phyloP scores from a whole-genome alignment of 768 basidiomycete genomes.

The Candolleomyces eurysporus region DNA sequence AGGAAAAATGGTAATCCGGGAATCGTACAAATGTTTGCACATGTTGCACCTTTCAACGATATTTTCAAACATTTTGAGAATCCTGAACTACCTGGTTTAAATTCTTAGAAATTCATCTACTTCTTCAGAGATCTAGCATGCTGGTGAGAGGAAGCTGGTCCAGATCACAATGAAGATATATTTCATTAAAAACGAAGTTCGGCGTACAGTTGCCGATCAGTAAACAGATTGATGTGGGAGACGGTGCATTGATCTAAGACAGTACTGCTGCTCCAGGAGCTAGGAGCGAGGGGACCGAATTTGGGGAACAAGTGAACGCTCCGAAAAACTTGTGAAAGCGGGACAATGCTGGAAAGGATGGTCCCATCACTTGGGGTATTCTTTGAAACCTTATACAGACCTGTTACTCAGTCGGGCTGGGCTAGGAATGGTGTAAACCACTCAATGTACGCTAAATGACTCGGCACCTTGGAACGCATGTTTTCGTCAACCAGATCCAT shows the following conservation, averaged over 20 bases:
- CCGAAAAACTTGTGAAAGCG: constrained; percentile 16
- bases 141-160: no score
- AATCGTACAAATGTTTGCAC: no score
- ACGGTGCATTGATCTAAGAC: constrained; percentile 25
- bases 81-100: no score
- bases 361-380: background rate
- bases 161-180: no score
- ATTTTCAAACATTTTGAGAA: no score
- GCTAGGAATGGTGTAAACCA: constrained; percentile 18
- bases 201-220: no score
- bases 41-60: no score
- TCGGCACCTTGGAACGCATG: background rate
- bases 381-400: constrained; percentile 24
- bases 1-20: no score
- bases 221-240: constrained; percentile 28
- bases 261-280: constrained; percentile 27
- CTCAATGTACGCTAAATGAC: constrained; percentile 18
- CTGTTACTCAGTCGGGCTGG: constrained; percentile 16
- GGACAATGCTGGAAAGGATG: constrained; percentile 20
- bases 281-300: constrained; percentile 24
- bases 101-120: no score
- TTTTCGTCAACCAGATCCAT: background rate
- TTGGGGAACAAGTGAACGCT: constrained; percentile 30
- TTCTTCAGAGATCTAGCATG: no score
- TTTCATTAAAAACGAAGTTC: no score